Evolutionary conservation across 2,329 filamentous ascomycete species (phyloP).

Genomic region (Blastomyces silverae): DNA sequence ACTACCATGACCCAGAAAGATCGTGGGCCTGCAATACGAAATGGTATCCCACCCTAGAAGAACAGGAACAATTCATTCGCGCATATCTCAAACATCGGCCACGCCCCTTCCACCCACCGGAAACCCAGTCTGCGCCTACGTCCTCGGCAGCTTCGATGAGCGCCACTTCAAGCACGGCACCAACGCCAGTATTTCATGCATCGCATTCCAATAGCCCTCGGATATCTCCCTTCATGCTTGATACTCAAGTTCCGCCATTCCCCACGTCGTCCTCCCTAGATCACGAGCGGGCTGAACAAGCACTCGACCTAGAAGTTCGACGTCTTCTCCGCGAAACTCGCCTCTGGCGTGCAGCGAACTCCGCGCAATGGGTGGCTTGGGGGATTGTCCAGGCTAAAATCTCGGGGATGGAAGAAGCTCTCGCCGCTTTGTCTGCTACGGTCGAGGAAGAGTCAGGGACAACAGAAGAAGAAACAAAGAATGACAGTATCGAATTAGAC

Average conservation of each 20-base stretch:
- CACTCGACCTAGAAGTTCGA: conserved; percentile 60
- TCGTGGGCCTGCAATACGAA: conserved; percentile 62
- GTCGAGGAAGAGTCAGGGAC: conserved; percentile 20
- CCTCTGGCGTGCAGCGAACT: conserved; percentile 82
- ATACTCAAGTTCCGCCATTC: conserved; percentile 57
- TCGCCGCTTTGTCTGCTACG: conserved; percentile 19
- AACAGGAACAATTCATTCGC: conserved; percentile 77
- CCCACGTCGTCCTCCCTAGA: conserved; percentile 45
- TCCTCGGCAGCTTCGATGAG: conserved; percentile 41
- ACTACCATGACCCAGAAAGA: conserved; percentile 70
- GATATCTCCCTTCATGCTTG: conserved; percentile 68
- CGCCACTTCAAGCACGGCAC: conserved; percentile 32
- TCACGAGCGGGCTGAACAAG: conserved; percentile 57
- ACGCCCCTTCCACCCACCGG: conserved; percentile 33
- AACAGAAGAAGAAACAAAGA: conserved; percentile 12
- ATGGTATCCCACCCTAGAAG: conserved; percentile 68
- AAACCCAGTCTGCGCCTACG: conserved; percentile 41
- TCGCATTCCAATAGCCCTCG: conserved; percentile 24
- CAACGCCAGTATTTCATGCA: conserved; percentile 28
- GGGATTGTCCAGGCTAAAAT: conserved; percentile 92
- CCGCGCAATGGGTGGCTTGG: conserved; percentile 90
- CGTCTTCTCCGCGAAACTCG: conserved; percentile 69
- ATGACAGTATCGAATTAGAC: not conserved
- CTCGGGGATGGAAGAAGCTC: conserved; percentile 56
- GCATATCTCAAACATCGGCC: conserved; percentile 81